phyloP scores from a whole-genome alignment of 768 basidiomycete genomes.

The Royoungia palumana region DNA sequence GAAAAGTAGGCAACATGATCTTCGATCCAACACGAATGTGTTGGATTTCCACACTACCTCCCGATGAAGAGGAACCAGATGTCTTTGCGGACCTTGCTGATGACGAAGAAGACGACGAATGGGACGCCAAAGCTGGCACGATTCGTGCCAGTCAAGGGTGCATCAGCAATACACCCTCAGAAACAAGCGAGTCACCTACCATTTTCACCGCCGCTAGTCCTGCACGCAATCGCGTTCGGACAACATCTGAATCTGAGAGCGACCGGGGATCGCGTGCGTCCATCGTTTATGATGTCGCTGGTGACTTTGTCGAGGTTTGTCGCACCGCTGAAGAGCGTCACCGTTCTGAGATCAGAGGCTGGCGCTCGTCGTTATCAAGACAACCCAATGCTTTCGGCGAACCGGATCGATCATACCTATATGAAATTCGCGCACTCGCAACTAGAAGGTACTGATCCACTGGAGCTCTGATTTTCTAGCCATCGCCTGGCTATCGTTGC shows the following conservation, averaged over 20 bases:
- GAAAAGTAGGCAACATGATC: conserved; percentile 96
- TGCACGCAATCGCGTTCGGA: conserved; percentile 57
- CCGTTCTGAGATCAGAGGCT: conserved; percentile 79
- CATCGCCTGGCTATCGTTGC: conserved; percentile 1
- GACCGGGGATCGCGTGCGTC: conserved; percentile 74
- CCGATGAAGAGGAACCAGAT: conserved; percentile 92
- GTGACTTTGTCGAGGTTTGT: conserved; percentile 69
- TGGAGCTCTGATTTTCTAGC: conserved; percentile 1
- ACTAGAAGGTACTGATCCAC: conserved; percentile 70
- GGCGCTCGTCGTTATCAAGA: conserved; percentile 41
- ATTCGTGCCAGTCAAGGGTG: conserved; percentile 59
- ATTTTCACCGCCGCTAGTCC: conserved; percentile 53
- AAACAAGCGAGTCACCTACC: conserved; percentile 22
- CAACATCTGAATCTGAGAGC: conserved; percentile 72
- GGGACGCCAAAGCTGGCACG: conserved; percentile 75
- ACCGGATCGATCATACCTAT: conserved; percentile 63
- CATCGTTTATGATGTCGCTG: conserved; percentile 74
- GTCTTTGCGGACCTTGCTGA: conserved; percentile 93
- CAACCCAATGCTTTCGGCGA: conserved; percentile 29
- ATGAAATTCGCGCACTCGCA: conserved; percentile 81
- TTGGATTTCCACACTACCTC: conserved; percentile 83
- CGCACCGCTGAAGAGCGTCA: conserved; percentile 79
- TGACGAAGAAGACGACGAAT: conserved; percentile 75
- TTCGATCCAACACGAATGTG: conserved; percentile 95
- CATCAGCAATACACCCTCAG: conserved; percentile 24